Base-by-base conservation (phyloP, 2,329 filamentous ascomycete genomes). In the Sporothrix curviconia region DNA sequence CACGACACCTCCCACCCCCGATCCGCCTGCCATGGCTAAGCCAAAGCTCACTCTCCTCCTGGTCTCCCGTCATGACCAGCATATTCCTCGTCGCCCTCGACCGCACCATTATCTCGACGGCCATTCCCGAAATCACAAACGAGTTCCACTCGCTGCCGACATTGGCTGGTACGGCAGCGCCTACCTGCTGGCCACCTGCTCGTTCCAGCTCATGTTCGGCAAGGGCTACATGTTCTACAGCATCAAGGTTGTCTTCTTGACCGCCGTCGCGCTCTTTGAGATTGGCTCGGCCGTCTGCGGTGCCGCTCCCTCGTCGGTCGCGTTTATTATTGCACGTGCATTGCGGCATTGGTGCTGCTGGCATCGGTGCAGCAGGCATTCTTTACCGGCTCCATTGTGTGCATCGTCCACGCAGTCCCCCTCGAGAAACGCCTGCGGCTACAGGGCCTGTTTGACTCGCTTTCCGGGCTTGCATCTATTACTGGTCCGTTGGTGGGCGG, bases 261-360 rank as follows among this genome's bases (percentile, higher is more conserved):
- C 59, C 24, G 62, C 66, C 36, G 65, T 73, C 36, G 17, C 67
- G 15, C 61, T 73, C 19, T 73, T 73, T 60, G 71, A 73, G 64
- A 58, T 71, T 44, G 72, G 73, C 1, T 74, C 70, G 4, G 69
- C 71, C 25, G 61, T 76, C 40, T 75, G 73, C 59, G 73, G 72
- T 7, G 69, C 71, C 2, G 73, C 73, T 12, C 72, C 72, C 7
- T 70, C 57, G 56, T 73, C 71, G 4, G 61, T 69, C 25, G 70
- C 69, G n/a, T 71, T 76, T 51, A 75, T 76, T 30, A 34, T 75
- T 44, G 73, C 74, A 8, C 68, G 73, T n/a, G 73, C 40, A 66
- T 76, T 24, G 68, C 72, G 73, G 74, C 7, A 53, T 72, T 1
- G 73, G 74, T 2, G 65, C 68, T 0, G 70, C 69, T 1, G 73